Evolutionary conservation across 768 basidiomycete species (phyloP), one percentile per base, ranked within the genome.

Genomic region (Boletus rubropictus): DNA sequence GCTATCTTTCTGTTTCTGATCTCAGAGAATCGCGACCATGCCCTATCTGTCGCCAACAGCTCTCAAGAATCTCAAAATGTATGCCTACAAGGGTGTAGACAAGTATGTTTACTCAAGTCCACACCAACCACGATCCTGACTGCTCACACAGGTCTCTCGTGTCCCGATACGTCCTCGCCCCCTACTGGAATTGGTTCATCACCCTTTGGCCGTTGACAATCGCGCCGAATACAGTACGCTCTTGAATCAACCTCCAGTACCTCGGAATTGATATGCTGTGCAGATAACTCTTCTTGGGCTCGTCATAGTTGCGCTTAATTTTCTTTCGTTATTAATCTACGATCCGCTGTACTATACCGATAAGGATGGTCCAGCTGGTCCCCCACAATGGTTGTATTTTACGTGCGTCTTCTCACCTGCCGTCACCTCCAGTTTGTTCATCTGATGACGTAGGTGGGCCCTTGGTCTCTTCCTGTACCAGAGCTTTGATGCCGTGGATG

Each of bases 231-330:
- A 85, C 85, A 10, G 93, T 94, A 58, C 47, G 84, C 72, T 22
- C 6, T 39, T 44, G 6, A 24, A 15, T 28, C 5, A 22, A 27
- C 4, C 8, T 17, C 39, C 7, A 11, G 6, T 5, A 20, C 5
- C 29, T 5, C 0, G 6, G 17, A 36, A 18, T 29, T 54, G 22
- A 53, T 18, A 41, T 42, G 10, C 21, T 15, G 11, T 9, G n/a
- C 46, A 96, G 93, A 95, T 97, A 58, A 97, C 93, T 1, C 74
- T 94, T 22, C 79, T 82, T 0, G 96, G 96, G 17, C 78, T 97
- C 1, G 68, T 63, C 20, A 81, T 96, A 46, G 86, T 98, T 51
- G 70, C 86, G 49, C 50, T 86, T 60, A 98, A 99, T 70, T 86
- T 97, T 54, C 62, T 76, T 42, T 92, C 92, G 1, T 65, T 98